phyloP scores from a whole-genome alignment of 331 rosid genomes.

The Acacia concinna region DNA sequence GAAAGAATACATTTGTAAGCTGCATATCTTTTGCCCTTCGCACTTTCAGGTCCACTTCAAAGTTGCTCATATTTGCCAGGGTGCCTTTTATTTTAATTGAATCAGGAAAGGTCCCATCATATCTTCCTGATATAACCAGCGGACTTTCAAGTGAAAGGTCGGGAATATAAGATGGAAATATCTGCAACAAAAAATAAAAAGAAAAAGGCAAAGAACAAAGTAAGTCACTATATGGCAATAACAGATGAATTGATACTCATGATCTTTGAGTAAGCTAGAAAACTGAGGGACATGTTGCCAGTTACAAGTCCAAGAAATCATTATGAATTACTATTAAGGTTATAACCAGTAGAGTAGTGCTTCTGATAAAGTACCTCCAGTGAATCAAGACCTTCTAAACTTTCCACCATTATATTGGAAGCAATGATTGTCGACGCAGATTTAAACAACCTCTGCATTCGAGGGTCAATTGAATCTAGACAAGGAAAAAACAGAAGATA shows the following conservation, averaged over 20 bases:
- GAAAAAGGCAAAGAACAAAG: background rate
- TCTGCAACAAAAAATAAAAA: constrained; percentile 45
- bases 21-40: constrained; percentile 74
- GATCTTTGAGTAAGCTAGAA: constrained; percentile 13
- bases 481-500: constrained; percentile 5
- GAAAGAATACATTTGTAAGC: constrained; percentile 64
- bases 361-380: constrained; percentile 57
- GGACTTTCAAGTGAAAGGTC: constrained; percentile 77
- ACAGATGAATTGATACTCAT: constrained; percentile 23
- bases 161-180: constrained; percentile 65
- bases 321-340: background rate
- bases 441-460: constrained; percentile 61
- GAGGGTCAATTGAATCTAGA: constrained; percentile 62
- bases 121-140: constrained; percentile 86
- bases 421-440: constrained; percentile 62
- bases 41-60: constrained; percentile 57
- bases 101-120: constrained; percentile 68
- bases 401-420: constrained; percentile 56
- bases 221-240: background rate
- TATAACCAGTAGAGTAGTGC: background rate
- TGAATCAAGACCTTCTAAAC: constrained; percentile 69
- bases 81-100: constrained; percentile 62
- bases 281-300: background rate
- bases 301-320: constrained; percentile 19
- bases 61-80: constrained; percentile 69